phyloP scores from a whole-genome alignment of 352 stramenopile species.

The Salisapilia sapeloensis region DNA sequence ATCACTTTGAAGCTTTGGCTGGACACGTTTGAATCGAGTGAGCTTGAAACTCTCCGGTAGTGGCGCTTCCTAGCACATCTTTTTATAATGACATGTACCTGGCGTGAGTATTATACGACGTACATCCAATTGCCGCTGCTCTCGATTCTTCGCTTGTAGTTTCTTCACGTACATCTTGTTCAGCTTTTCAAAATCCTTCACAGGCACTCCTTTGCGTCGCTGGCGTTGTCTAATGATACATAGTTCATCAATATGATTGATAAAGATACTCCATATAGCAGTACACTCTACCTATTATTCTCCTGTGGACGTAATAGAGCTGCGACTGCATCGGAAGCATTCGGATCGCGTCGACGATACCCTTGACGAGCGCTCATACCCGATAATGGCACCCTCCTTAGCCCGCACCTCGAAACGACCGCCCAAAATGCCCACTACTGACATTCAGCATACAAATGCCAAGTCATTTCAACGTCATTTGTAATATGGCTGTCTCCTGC shows the following conservation, averaged over 20 bases:
- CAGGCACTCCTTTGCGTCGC: constrained; percentile 23
- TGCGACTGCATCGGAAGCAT: constrained; percentile 47
- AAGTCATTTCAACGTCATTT: too few relatives aligned
- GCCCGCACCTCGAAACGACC: too few relatives aligned
- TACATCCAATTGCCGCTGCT: constrained; percentile 24
- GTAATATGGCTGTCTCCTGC: background rate
- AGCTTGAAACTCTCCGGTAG: constrained; percentile 41
- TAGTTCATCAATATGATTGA: background rate
- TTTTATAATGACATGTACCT: too few relatives aligned
- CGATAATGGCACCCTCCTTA: too few relatives aligned
- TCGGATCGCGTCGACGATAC: constrained; percentile 41
- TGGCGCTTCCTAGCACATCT: constrained; percentile 10
- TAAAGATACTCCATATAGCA: background rate
- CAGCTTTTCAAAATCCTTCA: constrained; percentile 40
- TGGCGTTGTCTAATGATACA: constrained; percentile 15
- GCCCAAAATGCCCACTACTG: too few relatives aligned
- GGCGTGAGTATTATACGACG: background rate
- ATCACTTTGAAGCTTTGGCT: too few relatives aligned
- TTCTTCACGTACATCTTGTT: constrained; percentile 49
- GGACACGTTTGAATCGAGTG: constrained; percentile 36
- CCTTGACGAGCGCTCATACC: constrained; percentile 20
- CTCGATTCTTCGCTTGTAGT: constrained; percentile 35
- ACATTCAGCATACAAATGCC: too few relatives aligned
- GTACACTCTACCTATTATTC: constrained; percentile 36
- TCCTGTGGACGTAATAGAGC: constrained; percentile 45